phyloP scores from a whole-genome alignment of 257 asterid species.

The Parsonsia alboflavescens region DNA sequence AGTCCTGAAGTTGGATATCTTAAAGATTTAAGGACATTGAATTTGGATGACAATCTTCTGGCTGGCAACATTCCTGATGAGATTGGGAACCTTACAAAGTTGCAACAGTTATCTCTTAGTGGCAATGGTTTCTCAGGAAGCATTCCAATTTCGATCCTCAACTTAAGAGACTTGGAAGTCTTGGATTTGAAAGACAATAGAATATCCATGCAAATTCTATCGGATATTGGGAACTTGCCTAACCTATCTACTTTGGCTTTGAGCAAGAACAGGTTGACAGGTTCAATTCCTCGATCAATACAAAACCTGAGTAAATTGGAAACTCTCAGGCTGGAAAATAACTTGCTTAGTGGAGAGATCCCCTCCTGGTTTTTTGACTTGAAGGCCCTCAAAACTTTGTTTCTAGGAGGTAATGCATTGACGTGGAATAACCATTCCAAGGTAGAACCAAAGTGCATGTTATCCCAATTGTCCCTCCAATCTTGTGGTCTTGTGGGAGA shows the following conservation, averaged over 20 bases:
- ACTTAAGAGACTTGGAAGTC: slow-evolving; percentile 14
- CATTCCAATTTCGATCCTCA: slow-evolving; percentile 16
- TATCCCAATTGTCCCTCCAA: slow-evolving; percentile 21
- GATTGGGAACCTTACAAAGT: slow-evolving; percentile 24
- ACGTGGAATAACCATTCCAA: slow-evolving; percentile 21
- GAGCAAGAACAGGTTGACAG: slow-evolving; percentile 28
- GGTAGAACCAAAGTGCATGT: slow-evolving; percentile 23
- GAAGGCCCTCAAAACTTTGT: slow-evolving; percentile 17
- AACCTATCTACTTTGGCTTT: slow-evolving; percentile 27
- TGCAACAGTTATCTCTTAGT: slow-evolving; percentile 18
- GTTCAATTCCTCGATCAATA: slow-evolving; percentile 24
- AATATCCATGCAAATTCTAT: slow-evolving; percentile 21
- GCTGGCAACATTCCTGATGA: slow-evolving; percentile 23
- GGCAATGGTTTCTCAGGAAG: slow-evolving; percentile 25
- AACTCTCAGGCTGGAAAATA: slow-evolving; percentile 22
- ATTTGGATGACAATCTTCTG: slow-evolving; percentile 19
- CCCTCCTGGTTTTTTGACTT: slow-evolving; percentile 25
- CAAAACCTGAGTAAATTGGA: slow-evolving; percentile 23
- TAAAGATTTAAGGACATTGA: slow-evolving; percentile 16
- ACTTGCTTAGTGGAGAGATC: slow-evolving; percentile 24
- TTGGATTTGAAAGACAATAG: slow-evolving; percentile 23
- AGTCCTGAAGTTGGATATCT: slow-evolving; percentile 17
- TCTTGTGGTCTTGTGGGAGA: slow-evolving; percentile 27
- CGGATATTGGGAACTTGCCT: slow-evolving; percentile 19
- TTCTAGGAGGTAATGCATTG: slow-evolving; percentile 25